These are phyloP conservation scores for Lasiodiplodia hormozganensis DNA, from an alignment of 2,329 filamentous ascomycete genomes.

Conservation along the genomic window DNA sequence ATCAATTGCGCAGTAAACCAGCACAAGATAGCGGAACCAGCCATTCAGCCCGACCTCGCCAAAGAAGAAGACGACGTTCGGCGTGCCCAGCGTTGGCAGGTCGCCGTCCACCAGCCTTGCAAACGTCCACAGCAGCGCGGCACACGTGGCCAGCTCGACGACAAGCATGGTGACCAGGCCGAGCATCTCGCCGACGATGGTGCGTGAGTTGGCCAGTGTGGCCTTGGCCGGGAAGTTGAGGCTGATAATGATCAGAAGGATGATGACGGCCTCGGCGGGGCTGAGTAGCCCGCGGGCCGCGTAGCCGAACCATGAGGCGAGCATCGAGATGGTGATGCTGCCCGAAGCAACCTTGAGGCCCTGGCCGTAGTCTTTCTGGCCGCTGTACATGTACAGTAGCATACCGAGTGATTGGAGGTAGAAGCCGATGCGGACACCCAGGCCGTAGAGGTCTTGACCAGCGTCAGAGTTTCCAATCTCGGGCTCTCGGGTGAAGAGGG, in stretches of 20 bases:
- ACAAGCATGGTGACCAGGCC: too few species aligned
- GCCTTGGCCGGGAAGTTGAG: too few species aligned
- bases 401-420: too few species aligned
- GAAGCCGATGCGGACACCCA: too few species aligned
- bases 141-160: too few species aligned
- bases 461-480: too few species aligned
- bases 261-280: neutral
- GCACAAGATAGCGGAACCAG: neutral
- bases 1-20: neutral
- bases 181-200: too few species aligned
- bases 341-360: neutral
- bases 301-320: neutral
- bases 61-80: neutral
- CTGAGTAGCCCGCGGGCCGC: neutral
- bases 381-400: too few species aligned
- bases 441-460: too few species aligned
- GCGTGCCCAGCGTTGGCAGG: neutral
- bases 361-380: neutral
- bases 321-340: neutral
- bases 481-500: too few species aligned
- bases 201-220: too few species aligned
- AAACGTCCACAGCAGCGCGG: neutral
- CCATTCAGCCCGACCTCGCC: neutral
- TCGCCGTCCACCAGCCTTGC: neutral
- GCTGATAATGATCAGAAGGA: too few species aligned